Evolutionary conservation across 257 asterid species (phyloP).

Genomic region (Ehretia macrophylla): DNA sequence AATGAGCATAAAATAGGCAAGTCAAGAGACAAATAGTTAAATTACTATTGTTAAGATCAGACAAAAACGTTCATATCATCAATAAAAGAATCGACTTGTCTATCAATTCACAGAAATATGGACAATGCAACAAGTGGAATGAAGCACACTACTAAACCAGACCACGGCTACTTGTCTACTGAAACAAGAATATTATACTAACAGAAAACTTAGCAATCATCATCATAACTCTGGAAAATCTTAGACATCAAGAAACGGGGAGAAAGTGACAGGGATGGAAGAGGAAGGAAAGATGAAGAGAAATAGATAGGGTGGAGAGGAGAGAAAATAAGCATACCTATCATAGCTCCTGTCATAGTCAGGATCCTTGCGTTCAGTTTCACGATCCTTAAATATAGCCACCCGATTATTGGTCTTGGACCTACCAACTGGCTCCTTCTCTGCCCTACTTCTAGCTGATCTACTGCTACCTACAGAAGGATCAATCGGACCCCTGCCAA

Average conservation of each 20-base stretch:
- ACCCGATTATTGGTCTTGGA: conserved; percentile 63
- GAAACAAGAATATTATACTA: no score
- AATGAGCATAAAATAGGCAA: no score
- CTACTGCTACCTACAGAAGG: conserved; percentile 68
- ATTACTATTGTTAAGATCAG: no score
- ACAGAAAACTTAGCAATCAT: no score
- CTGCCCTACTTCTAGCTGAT: conserved; percentile 68
- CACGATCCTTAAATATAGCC: conserved; percentile 96
- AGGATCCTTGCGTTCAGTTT: conserved; percentile 89
- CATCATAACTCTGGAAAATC: no score
- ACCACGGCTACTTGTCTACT: no score
- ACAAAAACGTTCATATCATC: no score
- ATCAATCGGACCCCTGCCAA: conserved; percentile 57
- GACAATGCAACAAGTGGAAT: no score
- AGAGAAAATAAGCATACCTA: conserved; percentile 40
- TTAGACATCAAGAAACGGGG: background rate
- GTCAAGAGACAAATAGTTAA: no score
- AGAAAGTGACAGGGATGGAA: background rate
- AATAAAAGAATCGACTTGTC: no score
- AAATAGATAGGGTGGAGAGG: background rate
- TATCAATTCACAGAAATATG: no score
- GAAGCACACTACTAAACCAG: no score
- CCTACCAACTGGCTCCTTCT: conserved; percentile 72
- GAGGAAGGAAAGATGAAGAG: background rate
- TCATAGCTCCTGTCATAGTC: conserved; percentile 92